Evolutionary conservation across 2,329 filamentous ascomycete species (phyloP).

Genomic region (Pestalotiopsis sp.): DNA sequence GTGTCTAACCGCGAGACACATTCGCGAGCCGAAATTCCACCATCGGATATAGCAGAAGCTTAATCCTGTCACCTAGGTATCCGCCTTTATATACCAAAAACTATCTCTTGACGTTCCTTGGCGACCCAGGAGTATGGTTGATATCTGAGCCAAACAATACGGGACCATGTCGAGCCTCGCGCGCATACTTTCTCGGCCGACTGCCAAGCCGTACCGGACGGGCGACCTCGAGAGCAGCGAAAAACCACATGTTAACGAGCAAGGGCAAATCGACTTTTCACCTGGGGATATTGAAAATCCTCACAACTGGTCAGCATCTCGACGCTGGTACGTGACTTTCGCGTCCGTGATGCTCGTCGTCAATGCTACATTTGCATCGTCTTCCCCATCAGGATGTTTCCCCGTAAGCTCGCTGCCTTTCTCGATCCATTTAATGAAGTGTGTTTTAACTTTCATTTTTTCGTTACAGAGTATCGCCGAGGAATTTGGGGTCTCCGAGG

Average conservation of each 20-base stretch:
- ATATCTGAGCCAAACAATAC: too few relatives aligned
- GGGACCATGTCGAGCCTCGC: conserved; percentile 40
- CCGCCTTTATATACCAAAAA: not conserved
- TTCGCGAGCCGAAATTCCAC: not conserved
- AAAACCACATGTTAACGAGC: conserved; percentile 45
- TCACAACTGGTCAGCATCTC: conserved; percentile 44
- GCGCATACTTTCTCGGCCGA: conserved; percentile 50
- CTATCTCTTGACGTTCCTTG: not conserved
- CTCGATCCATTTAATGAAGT: not conserved
- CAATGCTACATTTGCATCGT: conserved; percentile 57
- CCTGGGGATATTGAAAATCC: conserved; percentile 53
- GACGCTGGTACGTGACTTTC: conserved; percentile 44
- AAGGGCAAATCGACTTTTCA: conserved; percentile 53
- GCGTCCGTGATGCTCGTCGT: conserved; percentile 48
- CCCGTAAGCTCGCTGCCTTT: conserved; percentile 22
- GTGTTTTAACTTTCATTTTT: not conserved
- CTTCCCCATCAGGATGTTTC: conserved; percentile 37
- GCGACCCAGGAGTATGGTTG: not conserved
- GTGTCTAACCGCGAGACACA: not conserved
- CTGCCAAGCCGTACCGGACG: conserved; percentile 54
- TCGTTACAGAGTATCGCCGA: conserved; percentile 37
- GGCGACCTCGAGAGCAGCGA: conserved; percentile 29
- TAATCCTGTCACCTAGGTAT: not conserved
- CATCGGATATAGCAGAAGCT: not conserved
- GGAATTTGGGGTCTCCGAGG: conserved; percentile 47